Conservation (phyloP, 2,329 filamentous ascomycete genomes). For the Aspergillus fructus region DNA sequence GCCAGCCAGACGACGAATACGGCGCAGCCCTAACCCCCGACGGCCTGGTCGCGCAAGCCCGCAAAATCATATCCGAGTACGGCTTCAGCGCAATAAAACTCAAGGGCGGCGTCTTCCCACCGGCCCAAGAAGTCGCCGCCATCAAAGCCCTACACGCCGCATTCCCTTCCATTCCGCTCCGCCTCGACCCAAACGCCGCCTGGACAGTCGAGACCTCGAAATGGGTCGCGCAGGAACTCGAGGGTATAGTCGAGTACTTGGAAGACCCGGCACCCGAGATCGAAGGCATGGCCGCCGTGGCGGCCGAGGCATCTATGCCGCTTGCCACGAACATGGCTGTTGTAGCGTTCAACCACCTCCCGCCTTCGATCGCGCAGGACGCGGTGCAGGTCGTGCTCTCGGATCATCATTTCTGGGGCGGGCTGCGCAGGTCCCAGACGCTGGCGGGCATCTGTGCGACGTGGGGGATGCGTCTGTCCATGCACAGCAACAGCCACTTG, state of each 20-base stretch:
- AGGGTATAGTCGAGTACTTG: slow-evolving; percentile 36
- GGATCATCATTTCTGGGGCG: slow-evolving; percentile 48
- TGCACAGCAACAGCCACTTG: slow-evolving; percentile 48
- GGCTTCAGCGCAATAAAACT: slow-evolving; percentile 47
- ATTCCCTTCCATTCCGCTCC: slow-evolving; percentile 38
- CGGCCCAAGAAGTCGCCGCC: slow-evolving; percentile 41
- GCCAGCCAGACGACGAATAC: slow-evolving; percentile 42
- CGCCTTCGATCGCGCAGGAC: slow-evolving; percentile 38
- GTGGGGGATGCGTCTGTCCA: slow-evolving; percentile 43
- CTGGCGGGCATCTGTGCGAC: slow-evolving; percentile 35
- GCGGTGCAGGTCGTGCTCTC: slow-evolving; percentile 45
- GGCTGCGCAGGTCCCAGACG: slow-evolving; percentile 42
- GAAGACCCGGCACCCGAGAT: slow-evolving; percentile 45
- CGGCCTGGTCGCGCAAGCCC: neutral
- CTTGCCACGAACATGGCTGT: slow-evolving; percentile 48
- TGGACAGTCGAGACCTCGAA: slow-evolving; percentile 7
- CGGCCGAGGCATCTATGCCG: slow-evolving; percentile 42
- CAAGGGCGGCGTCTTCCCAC: slow-evolving; percentile 45
- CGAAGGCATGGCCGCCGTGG: slow-evolving; percentile 46
- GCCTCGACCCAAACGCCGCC: slow-evolving; percentile 4
- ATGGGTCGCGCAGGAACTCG: neutral
- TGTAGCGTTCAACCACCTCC: slow-evolving; percentile 43
- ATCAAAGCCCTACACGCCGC: slow-evolving; percentile 39
- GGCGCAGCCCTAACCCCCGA: slow-evolving; percentile 41
- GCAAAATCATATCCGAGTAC: slow-evolving; percentile 34